phyloP scores from a whole-genome alignment of 139 green algal genomes.

The Dunaliella primolecta region DNA sequence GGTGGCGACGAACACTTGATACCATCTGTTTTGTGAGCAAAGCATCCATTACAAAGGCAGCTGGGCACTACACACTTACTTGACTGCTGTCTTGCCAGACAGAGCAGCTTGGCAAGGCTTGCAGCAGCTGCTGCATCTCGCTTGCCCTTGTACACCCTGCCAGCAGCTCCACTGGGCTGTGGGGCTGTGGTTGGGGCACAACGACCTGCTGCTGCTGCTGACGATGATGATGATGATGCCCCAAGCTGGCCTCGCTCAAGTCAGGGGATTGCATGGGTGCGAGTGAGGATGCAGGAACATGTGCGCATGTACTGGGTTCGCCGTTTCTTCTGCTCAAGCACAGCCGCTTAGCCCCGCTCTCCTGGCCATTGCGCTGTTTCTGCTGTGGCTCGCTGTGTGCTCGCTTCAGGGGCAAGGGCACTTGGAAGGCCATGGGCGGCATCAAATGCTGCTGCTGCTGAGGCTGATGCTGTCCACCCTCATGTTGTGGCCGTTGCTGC shows the following conservation, averaged over 20 bases:
- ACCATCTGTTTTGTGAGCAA: no score
- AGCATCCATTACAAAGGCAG: no score
- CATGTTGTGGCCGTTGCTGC: neutral
- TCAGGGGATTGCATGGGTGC: no score
- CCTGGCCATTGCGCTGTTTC: neutral
- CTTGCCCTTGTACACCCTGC: neutral
- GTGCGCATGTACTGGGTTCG: neutral
- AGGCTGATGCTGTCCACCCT: neutral
- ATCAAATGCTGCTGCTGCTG: neutral
- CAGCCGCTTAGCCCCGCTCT: neutral
- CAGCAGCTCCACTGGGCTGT: neutral
- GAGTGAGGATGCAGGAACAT: no score
- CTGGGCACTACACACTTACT: neutral
- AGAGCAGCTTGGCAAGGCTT: neutral
- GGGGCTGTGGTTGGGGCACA: no score
- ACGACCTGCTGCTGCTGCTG: no score
- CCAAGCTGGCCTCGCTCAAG: no score
- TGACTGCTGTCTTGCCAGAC: neutral
- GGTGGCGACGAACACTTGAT: no score
- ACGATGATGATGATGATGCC: no score
- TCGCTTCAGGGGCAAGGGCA: no score
- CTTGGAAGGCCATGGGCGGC: no score
- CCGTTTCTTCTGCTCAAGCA: neutral
- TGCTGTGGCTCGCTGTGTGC: neutral
- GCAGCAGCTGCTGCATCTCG: neutral